A percentile compares a stretch with the other conserved stretches of the same genome.
Evolutionary conservation across 1,139 yeast genomes (phyloP).

Genomic region (Lodderomyces elongisporus): DNA sequence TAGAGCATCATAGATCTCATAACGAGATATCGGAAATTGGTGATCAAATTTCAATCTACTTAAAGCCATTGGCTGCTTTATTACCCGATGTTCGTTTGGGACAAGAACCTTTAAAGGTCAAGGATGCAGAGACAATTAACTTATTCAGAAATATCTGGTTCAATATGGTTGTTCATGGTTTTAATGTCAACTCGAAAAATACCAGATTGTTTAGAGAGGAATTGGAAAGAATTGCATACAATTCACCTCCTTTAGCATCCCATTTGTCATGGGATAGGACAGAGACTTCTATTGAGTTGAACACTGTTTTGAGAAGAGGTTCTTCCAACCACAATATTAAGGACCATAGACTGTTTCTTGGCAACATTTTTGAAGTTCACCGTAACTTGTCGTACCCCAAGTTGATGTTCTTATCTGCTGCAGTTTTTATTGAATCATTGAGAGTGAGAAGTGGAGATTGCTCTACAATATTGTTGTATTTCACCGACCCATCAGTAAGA

Average conservation of each 20-base stretch:
- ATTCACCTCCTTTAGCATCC: constrained; percentile 89
- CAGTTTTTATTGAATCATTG: constrained; percentile 71
- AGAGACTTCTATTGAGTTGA: constrained; percentile 88
- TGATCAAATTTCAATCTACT: constrained; percentile 59
- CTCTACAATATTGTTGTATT: constrained; percentile 66
- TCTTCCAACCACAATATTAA: constrained; percentile 79
- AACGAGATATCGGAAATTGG: constrained; percentile 75
- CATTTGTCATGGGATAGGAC: constrained; percentile 81
- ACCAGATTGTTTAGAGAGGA: constrained; percentile 43
- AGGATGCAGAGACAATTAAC: constrained; percentile 44
- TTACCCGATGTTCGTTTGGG: constrained; percentile 54
- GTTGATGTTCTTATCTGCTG: constrained; percentile 82
- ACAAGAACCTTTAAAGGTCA: constrained; percentile 32
- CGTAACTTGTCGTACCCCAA: constrained; percentile 69
- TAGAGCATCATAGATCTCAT: constrained; percentile 80
- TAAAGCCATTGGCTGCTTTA: constrained; percentile 71
- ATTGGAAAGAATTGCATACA: constrained; percentile 72
- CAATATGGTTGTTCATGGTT: constrained; percentile 90
- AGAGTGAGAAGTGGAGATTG: constrained; percentile 81
- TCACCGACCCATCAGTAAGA: constrained; percentile 79
- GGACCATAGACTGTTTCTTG: constrained; percentile 61
- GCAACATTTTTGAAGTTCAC: constrained; percentile 45
- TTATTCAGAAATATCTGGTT: constrained; percentile 91
- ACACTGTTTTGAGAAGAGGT: constrained; percentile 86
- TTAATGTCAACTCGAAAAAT: constrained; percentile 55